phyloP scores from a whole-genome alignment of 441 rosid genomes.

The Gossypium davidsonii region DNA sequence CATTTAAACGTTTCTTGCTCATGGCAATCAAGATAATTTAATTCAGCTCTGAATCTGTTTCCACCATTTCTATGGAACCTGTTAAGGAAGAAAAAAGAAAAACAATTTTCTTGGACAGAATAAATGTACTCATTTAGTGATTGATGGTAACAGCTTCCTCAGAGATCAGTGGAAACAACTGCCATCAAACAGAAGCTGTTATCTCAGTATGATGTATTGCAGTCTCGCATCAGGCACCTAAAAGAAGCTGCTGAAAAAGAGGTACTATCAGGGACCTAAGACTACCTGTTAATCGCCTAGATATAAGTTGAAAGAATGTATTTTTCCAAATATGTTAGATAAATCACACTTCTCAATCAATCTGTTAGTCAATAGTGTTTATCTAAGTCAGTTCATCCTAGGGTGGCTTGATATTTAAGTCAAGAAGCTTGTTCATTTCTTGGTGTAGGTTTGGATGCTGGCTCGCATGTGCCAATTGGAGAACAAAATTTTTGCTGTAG shows the following conservation, averaged over 20 bases:
- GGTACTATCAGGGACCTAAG: constrained; percentile 36
- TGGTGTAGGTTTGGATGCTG: constrained; percentile 80
- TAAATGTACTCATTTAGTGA: constrained; percentile 10
- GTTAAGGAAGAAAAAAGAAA: background rate
- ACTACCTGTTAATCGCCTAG: background rate
- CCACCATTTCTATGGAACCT: background rate
- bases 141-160: constrained; percentile 70
- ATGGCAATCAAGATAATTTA: background rate
- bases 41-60: background rate
- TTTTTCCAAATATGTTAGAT: background rate
- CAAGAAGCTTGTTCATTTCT: constrained; percentile 15
- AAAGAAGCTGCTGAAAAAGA: constrained; percentile 76
- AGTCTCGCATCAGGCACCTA: constrained; percentile 76
- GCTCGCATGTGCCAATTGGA: constrained; percentile 95
- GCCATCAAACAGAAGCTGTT: constrained; percentile 79
- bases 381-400: background rate
- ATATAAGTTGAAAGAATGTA: background rate
- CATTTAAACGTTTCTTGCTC: background rate
- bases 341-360: background rate
- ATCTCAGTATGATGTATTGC: constrained; percentile 78
- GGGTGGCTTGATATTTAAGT: constrained; percentile 5
- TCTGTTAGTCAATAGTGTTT: background rate
- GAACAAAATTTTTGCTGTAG: constrained; percentile 89
- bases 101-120: constrained; percentile 12
- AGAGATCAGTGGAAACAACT: constrained; percentile 53